Evolutionary conservation across 2,329 filamentous ascomycete genomes (phyloP).

Genomic region (Alternaria tenuissima): DNA sequence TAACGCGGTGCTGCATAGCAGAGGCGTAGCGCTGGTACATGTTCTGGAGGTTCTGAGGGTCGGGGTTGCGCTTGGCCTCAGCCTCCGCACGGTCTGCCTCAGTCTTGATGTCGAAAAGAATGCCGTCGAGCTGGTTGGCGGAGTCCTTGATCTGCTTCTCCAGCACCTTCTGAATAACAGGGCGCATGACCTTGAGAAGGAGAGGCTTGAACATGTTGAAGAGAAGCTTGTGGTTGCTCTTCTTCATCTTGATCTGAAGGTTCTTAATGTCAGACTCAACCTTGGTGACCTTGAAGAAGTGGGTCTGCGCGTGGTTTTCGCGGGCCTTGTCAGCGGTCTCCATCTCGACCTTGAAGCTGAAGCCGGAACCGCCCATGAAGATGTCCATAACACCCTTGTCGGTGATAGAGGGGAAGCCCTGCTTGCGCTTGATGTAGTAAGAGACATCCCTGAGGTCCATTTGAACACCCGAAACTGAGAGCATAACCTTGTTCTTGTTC

Average conservation of each 20-base stretch:
- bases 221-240: constrained; percentile 93
- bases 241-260: constrained; percentile 86
- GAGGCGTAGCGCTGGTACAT: constrained; percentile 85
- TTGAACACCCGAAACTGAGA: constrained; percentile 89
- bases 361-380: constrained; percentile 83
- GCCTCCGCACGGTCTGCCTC: constrained; percentile 79
- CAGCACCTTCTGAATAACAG: constrained; percentile 83
- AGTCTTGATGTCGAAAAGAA: constrained; percentile 79
- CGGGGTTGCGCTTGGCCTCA: constrained; percentile 67
- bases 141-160: constrained; percentile 90
- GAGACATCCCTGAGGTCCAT: constrained; percentile 82
- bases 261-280: constrained; percentile 83
- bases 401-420: constrained; percentile 86
- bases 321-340: constrained; percentile 74
- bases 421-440: constrained; percentile 94
- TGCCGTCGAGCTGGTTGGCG: constrained; percentile 75
- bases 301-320: constrained; percentile 66
- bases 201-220: constrained; percentile 88
- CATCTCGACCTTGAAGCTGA: constrained; percentile 91
- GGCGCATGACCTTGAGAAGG: constrained; percentile 82
- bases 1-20: constrained; percentile 76
- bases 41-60: constrained; percentile 78
- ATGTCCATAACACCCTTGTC: constrained; percentile 91
- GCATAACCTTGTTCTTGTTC: constrained; percentile 83
- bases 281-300: constrained; percentile 95